Conservation (phyloP, 805 yeast species). For the Ogataea paradorogensis region DNA sequence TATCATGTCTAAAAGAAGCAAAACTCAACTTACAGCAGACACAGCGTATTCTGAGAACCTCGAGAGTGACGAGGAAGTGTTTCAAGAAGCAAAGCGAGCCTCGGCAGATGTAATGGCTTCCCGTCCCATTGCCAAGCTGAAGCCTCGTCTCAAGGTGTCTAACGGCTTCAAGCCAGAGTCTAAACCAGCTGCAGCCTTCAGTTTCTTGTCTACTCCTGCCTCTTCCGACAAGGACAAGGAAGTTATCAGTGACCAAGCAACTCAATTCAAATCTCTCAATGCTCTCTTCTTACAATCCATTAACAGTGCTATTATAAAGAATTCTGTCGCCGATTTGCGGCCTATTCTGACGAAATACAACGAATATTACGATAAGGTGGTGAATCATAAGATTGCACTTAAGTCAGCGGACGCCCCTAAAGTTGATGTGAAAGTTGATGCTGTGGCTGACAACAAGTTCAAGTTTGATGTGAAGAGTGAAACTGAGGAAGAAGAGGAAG, state of each 20-base stretch:
- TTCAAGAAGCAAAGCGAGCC: conserved; percentile 43
- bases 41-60: conserved; percentile 26
- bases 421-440: conserved; percentile 18
- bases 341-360: conserved; percentile 57
- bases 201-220: conserved; percentile 8
- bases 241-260: conserved; percentile 31
- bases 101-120: conserved; percentile 59
- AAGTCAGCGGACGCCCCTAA: conserved; percentile 24
- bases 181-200: conserved; percentile 14
- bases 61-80: conserved; percentile 38
- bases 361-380: conserved; percentile 45
- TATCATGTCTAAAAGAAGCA: conserved; percentile 53
- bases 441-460: conserved; percentile 2
- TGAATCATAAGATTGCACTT: conserved; percentile 25
- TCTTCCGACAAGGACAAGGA: conserved; percentile 1
- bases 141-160: conserved; percentile 32
- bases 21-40: conserved; percentile 57
- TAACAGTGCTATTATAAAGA: conserved; percentile 37
- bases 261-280: conserved; percentile 64
- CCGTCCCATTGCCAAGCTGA: conserved; percentile 67
- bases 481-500: conserved; percentile 18
- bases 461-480: conserved; percentile 22
- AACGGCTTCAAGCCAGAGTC: conserved; percentile 10
- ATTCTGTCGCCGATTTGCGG: conserved; percentile 54
- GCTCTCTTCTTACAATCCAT: conserved; percentile 53